phyloP scores from a whole-genome alignment of 202 grass and related monocot genomes.

The Saccharum hybrid region DNA sequence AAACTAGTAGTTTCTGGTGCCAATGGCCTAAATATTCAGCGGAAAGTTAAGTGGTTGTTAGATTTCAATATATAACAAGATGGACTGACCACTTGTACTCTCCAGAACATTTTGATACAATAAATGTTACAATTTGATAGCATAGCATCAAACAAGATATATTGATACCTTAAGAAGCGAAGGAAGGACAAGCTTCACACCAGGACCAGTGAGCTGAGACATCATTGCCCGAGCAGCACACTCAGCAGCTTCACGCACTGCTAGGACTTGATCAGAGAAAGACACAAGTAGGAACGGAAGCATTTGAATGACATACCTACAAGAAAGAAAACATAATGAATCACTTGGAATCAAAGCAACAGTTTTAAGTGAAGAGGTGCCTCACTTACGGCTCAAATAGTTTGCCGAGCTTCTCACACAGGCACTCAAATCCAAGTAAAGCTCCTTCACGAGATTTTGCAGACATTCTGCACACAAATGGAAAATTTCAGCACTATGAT shows the following conservation, averaged over 20 bases:
- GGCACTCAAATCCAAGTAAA: constrained; percentile 97
- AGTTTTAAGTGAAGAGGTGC: constrained; percentile 27
- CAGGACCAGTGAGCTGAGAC: constrained; percentile 92
- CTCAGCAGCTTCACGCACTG: constrained; percentile 94
- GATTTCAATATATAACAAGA: constrained; percentile 15
- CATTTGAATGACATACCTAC: constrained; percentile 98
- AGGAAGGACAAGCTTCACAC: constrained; percentile 96
- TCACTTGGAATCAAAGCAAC: constrained; percentile 20
- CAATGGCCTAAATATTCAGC: constrained; percentile 7
- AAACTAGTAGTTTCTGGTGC: constrained; percentile 20
- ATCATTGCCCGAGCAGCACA: constrained; percentile 99
- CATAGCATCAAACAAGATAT: constrained; percentile 36
- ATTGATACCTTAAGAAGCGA: constrained; percentile 87
- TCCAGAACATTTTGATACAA: constrained; percentile 22
- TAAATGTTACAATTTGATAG: constrained; percentile 17
- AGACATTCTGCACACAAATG: constrained; percentile 60
- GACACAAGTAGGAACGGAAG: constrained; percentile 91
- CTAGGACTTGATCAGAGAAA: constrained; percentile 97
- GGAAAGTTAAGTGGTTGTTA: not conserved
- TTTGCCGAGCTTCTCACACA: constrained; percentile 95
- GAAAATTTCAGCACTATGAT: constrained; percentile 28
- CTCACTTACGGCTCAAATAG: constrained; percentile 98
- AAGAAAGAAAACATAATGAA: constrained; percentile 53
- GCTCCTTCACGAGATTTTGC: constrained; percentile 98
- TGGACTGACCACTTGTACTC: not conserved